Percentiles rank a stretch among this genome's conserved stretches.
phyloP scores from a whole-genome alignment of 768 basidiomycete species.

The Austroboletus festivus region DNA sequence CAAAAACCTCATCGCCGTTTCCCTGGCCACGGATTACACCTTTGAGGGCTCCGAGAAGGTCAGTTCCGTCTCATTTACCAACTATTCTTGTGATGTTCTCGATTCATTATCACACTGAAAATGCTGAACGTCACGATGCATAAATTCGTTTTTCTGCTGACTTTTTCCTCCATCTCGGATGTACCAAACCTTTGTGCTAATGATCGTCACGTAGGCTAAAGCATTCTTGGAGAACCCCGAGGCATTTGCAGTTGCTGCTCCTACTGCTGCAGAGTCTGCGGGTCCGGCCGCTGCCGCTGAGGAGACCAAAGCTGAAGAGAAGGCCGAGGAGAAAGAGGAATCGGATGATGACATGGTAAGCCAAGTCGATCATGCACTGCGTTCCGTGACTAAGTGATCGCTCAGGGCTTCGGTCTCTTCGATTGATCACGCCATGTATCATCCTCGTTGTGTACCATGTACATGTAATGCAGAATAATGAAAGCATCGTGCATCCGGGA shows the following conservation, averaged over 20 bases:
- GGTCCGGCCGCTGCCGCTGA: constrained; percentile 51
- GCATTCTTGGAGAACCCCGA: constrained; percentile 97
- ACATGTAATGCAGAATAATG: constrained; percentile 24
- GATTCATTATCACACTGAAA: constrained; percentile 69
- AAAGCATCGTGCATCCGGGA: constrained; percentile 10
- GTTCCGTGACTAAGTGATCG: constrained; percentile 3
- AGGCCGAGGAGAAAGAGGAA: constrained; percentile 81
- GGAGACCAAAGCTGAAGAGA: constrained; percentile 62
- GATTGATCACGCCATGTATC: constrained; percentile 48
- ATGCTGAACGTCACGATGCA: constrained; percentile 65
- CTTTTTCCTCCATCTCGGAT: constrained; percentile 4
- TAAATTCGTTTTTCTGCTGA: constrained; percentile 28
- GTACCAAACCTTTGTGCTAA: constrained; percentile 3
- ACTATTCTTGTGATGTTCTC: constrained; percentile 22
- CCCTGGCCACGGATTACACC: constrained; percentile 87
- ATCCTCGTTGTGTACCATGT: constrained; percentile 6
- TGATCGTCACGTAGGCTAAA: constrained; percentile 61
- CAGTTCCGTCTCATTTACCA: constrained; percentile 23
- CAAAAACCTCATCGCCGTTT: constrained; percentile 94
- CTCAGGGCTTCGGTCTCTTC: constrained; percentile 90
- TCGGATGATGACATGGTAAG: constrained; percentile 88
- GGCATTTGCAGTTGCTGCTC: constrained; percentile 85
- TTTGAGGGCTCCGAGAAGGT: constrained; percentile 96
- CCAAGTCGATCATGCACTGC: not conserved
- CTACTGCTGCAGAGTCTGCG: constrained; percentile 51